phyloP scores from a whole-genome alignment of 345 rosid species.

The Dipteronia dyeriana region DNA sequence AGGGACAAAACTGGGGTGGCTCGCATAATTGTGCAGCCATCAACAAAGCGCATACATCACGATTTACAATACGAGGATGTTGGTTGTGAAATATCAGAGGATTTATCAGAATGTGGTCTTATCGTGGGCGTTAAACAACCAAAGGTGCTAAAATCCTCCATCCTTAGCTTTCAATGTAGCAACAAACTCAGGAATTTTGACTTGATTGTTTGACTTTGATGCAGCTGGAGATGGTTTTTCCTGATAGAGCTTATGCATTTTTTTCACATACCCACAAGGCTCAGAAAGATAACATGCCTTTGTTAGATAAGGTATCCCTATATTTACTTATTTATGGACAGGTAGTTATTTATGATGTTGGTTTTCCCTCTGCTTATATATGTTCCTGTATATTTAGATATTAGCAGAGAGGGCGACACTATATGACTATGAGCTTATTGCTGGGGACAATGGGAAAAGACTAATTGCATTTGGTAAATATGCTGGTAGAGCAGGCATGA shows the following conservation, averaged over 20 bases:
- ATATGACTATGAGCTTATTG: conserved; percentile 88
- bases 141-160: conserved; percentile 37
- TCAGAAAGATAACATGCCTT: conserved; percentile 57
- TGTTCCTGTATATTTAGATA: conserved; percentile 43
- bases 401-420: conserved; percentile 67
- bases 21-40: conserved; percentile 87
- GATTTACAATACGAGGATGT: conserved; percentile 79
- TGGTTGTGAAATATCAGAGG: conserved; percentile 84
- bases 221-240: conserved; percentile 56
- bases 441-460: conserved; percentile 59
- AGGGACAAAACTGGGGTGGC: conserved; percentile 63
- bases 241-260: conserved; percentile 58
- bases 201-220: conserved; percentile 1
- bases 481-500: conserved; percentile 92
- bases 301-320: conserved; percentile 51
- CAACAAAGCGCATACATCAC: conserved; percentile 85
- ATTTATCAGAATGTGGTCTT: conserved; percentile 86
- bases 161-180: neutral
- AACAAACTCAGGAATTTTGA: neutral
- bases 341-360: neutral
- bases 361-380: neutral
- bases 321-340: neutral
- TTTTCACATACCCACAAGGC: conserved; percentile 69
- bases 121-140: conserved; percentile 82
- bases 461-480: conserved; percentile 83